phyloP scores from a whole-genome alignment of 768 basidiomycete species.

The Podaxis rugospora region DNA sequence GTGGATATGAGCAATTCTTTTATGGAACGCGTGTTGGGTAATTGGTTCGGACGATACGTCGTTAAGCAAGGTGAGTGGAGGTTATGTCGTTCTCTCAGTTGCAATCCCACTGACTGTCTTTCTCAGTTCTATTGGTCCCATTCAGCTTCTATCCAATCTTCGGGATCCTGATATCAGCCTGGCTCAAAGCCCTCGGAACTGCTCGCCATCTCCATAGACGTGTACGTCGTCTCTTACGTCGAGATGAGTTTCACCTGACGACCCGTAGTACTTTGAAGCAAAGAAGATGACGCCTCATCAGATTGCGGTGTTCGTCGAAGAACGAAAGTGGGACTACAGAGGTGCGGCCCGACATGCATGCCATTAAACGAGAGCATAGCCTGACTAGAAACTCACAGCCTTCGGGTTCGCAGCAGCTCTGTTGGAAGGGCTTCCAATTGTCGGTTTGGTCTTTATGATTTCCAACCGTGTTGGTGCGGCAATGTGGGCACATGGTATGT shows the following conservation, averaged over 20 bases:
- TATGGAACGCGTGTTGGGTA: slow-evolving; percentile 30
- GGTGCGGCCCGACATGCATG: slow-evolving; percentile 31
- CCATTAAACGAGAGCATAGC: not conserved
- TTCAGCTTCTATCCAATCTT: slow-evolving; percentile 66
- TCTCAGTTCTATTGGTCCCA: slow-evolving; percentile 38
- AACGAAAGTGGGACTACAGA: slow-evolving; percentile 87
- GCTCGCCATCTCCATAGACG: slow-evolving; percentile 65
- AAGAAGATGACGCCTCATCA: slow-evolving; percentile 79
- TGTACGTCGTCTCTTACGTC: slow-evolving; percentile 18
- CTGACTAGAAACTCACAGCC: slow-evolving; percentile 33
- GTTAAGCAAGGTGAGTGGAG: slow-evolving; percentile 40
- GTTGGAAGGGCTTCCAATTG: slow-evolving; percentile 74
- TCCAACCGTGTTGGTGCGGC: slow-evolving; percentile 90
- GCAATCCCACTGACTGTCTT: not conserved
- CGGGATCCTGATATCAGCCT: slow-evolving; percentile 57
- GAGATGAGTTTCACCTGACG: not conserved
- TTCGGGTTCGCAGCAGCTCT: slow-evolving; percentile 86
- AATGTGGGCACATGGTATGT: slow-evolving; percentile 85
- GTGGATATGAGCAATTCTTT: slow-evolving; percentile 26
- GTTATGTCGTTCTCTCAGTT: not conserved
- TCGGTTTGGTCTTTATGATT: slow-evolving; percentile 78
- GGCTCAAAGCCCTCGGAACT: slow-evolving; percentile 63
- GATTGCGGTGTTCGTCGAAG: slow-evolving; percentile 75
- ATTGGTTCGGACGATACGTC: slow-evolving; percentile 35
- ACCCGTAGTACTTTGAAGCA: slow-evolving; percentile 69